These are phyloP conservation scores for Salix arbutifolia DNA, from an alignment of 345 rosid genomes.

Conservation along the genomic window DNA sequence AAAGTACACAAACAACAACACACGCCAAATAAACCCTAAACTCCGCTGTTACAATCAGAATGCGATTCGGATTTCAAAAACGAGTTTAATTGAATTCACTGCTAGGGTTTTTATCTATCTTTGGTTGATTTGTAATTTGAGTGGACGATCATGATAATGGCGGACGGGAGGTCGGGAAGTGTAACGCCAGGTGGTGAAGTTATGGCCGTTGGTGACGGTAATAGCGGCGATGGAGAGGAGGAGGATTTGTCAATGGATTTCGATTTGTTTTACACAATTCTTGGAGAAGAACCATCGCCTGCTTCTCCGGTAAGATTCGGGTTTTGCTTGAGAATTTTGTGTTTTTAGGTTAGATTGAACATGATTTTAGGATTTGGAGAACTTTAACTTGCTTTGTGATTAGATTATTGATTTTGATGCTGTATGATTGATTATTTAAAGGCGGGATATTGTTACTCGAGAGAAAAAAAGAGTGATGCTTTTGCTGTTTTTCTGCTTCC, in stretches of 20 bases:
- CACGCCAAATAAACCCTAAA: background rate
- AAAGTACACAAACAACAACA: background rate
- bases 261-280: conserved; percentile 2
- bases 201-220: background rate
- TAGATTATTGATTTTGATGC: background rate
- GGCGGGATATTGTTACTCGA: background rate
- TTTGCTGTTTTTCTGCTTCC: background rate
- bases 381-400: background rate
- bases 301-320: conserved; percentile 10
- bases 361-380: background rate
- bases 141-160: background rate
- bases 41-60: background rate
- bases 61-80: background rate
- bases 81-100: background rate
- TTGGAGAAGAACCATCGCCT: conserved; percentile 9
- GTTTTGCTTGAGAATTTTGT: background rate
- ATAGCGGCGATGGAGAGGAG: conserved; percentile 2
- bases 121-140: background rate
- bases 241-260: conserved; percentile 14
- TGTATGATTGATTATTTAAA: background rate
- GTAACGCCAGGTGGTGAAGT: background rate
- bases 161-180: background rate
- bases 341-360: background rate
- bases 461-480: background rate
- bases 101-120: background rate